Percentiles rank a stretch among this genome's conserved stretches.
Evolutionary conservation across 2,329 filamentous ascomycete species (phyloP).

Genomic region (Emmonsia crescens): DNA sequence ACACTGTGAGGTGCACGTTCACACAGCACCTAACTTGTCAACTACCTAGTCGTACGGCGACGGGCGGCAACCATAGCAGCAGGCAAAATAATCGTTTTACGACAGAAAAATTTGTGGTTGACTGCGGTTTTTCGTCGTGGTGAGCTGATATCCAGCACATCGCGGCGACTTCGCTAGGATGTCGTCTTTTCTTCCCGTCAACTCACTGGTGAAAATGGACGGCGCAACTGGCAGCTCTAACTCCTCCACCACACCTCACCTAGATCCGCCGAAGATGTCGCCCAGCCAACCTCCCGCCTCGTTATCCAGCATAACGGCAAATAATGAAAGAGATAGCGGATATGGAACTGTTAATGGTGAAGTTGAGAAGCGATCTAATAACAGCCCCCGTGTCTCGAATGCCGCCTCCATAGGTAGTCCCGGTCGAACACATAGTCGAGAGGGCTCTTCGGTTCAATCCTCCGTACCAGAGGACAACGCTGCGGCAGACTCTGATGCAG

Average conservation of each 20-base stretch:
- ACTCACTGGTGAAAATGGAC: slow-evolving; percentile 39
- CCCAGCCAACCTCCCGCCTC: background rate
- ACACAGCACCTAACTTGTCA: background rate
- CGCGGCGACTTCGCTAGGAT: slow-evolving; percentile 32
- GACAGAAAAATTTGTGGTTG: background rate
- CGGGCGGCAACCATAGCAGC: background rate
- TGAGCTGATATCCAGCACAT: slow-evolving; percentile 19
- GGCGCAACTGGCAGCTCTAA: slow-evolving; percentile 37
- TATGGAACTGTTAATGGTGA: background rate
- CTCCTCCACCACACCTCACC: slow-evolving; percentile 36
- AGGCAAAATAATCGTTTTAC: background rate
- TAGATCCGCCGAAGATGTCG: slow-evolving; percentile 28
- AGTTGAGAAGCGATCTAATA: background rate
- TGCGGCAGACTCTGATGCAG: slow-evolving; percentile 65
- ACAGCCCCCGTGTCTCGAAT: background rate
- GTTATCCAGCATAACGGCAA: background rate
- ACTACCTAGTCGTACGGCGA: background rate
- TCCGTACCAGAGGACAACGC: slow-evolving; percentile 50
- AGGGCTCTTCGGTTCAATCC: slow-evolving; percentile 5
- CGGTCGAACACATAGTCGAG: background rate
- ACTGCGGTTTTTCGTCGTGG: slow-evolving; percentile 13
- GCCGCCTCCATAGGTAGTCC: background rate
- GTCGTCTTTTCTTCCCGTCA: slow-evolving; percentile 52
- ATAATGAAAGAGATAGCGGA: slow-evolving; percentile 1
- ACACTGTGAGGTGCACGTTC: background rate